Percentiles rank a stretch among this genome's conserved stretches.
These are phyloP conservation scores for Aegilops speltoides DNA, from an alignment of 176 grass and related monocot genomes.

Conservation along the genomic window DNA sequence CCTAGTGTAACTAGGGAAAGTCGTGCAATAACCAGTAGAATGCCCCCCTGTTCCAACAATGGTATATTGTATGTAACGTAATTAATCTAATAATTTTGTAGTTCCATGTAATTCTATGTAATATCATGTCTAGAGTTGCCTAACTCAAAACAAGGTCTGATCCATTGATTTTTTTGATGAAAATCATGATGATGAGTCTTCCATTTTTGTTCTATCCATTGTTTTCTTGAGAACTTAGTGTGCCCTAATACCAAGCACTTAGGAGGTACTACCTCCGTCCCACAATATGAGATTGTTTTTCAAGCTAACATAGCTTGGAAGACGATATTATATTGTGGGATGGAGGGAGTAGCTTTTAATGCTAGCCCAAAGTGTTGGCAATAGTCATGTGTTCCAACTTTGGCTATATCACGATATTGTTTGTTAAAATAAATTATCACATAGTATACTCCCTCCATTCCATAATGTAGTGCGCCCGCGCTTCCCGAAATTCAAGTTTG, in stretches of 20 bases:
- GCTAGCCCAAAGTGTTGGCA: slow-evolving; percentile 10
- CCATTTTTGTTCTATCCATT: neutral
- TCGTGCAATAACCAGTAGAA: neutral
- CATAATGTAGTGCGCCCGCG: no score
- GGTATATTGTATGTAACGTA: neutral
- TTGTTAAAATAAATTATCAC: neutral
- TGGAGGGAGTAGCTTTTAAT: neutral
- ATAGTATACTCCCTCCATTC: neutral
- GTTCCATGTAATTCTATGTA: neutral
- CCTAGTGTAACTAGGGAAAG: neutral
- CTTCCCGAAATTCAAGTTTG: no score
- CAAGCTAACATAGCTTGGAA: no score
- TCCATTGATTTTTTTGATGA: neutral
- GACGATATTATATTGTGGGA: no score
- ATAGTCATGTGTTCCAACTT: neutral
- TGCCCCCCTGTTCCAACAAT: neutral
- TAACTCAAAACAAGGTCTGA: neutral
- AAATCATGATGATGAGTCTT: neutral
- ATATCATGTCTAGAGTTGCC: neutral
- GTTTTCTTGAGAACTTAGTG: neutral
- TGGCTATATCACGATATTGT: neutral
- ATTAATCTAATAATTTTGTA: neutral
- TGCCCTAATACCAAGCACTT: neutral
- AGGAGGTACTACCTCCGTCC: neutral
- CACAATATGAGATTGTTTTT: no score